phyloP scores from a whole-genome alignment of 139 green algal genomes.

The Coccomyxa sp. region DNA sequence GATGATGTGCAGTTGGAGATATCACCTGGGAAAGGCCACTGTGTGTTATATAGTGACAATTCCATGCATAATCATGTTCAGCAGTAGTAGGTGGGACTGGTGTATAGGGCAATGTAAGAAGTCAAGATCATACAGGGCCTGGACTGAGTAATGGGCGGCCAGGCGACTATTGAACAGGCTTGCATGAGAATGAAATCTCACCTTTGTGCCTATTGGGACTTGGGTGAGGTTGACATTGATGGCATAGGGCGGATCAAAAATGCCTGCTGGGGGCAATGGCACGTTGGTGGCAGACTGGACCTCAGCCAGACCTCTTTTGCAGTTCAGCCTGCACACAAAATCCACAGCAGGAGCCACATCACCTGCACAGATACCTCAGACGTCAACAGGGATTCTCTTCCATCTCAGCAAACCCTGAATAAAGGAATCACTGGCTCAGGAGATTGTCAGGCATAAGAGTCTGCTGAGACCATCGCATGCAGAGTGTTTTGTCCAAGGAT shows the following conservation, averaged over 20 bases:
- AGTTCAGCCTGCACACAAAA: conserved; percentile 1
- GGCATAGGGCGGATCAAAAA: conserved; percentile 47
- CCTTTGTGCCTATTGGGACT: background rate
- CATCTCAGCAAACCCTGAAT: background rate
- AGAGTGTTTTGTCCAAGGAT: too few relatives aligned
- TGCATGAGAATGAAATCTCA: background rate
- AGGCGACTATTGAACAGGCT: background rate
- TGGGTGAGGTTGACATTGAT: conserved; percentile 38
- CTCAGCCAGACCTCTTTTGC: background rate
- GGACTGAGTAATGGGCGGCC: background rate
- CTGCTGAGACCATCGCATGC: background rate
- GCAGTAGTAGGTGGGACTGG: too few relatives aligned
- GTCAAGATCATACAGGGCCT: background rate
- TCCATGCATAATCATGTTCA: background rate
- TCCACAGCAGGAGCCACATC: background rate
- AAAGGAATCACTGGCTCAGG: background rate
- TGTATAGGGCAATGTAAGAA: too few relatives aligned
- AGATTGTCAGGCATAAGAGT: background rate
- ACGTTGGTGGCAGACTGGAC: too few relatives aligned
- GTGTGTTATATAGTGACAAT: background rate
- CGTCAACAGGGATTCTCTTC: too few relatives aligned
- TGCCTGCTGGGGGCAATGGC: background rate
- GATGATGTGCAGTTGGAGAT: conserved; percentile 22
- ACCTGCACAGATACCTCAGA: too few relatives aligned
- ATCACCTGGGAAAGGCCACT: conserved; percentile 18